phyloP scores from a whole-genome alignment of 495 filamentous ascomycete genomes.

The Penicillium turbatum region DNA sequence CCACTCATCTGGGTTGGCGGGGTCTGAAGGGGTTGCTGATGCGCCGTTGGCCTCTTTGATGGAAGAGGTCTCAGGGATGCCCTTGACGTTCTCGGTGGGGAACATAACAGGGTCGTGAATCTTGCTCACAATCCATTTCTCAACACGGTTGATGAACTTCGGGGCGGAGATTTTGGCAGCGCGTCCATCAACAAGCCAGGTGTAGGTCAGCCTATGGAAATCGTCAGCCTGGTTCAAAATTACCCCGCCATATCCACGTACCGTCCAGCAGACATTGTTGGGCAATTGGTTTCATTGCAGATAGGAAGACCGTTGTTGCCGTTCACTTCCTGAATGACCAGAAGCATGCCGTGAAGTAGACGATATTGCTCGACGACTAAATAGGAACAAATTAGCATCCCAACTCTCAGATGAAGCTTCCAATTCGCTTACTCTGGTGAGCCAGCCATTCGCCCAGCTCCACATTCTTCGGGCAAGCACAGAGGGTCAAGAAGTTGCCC shows the following conservation, averaged over 20 bases:
- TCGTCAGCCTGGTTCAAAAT: conserved; percentile 9
- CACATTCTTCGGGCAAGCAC: conserved; percentile 80
- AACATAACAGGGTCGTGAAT: conserved; percentile 82
- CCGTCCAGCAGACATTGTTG: conserved; percentile 87
- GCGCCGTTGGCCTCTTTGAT: conserved; percentile 53
- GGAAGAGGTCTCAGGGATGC: conserved; percentile 52
- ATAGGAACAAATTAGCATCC: conserved; percentile 19
- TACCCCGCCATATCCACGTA: conserved; percentile 47
- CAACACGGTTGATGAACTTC: conserved; percentile 87
- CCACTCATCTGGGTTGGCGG: conserved; percentile 61
- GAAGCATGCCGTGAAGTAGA: conserved; percentile 76
- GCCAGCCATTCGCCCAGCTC: conserved; percentile 92
- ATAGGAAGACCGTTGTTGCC: conserved; percentile 63
- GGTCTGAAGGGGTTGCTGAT: conserved; percentile 43
- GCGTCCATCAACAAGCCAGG: conserved; percentile 63
- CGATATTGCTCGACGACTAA: conserved; percentile 88
- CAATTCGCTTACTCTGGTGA: conserved; percentile 68
- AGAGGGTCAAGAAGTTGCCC: conserved; percentile 93
- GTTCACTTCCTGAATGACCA: conserved; percentile 76
- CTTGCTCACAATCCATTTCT: conserved; percentile 91
- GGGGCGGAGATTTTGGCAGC: conserved; percentile 65
- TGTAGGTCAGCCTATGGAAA: conserved; percentile 71
- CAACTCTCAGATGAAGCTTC: neutral
- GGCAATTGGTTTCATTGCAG: conserved; percentile 78
- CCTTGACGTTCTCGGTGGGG: conserved; percentile 66